Evolutionary conservation across 331 rosid genomes (phyloP).

Genomic region (Cydonia oblonga): DNA sequence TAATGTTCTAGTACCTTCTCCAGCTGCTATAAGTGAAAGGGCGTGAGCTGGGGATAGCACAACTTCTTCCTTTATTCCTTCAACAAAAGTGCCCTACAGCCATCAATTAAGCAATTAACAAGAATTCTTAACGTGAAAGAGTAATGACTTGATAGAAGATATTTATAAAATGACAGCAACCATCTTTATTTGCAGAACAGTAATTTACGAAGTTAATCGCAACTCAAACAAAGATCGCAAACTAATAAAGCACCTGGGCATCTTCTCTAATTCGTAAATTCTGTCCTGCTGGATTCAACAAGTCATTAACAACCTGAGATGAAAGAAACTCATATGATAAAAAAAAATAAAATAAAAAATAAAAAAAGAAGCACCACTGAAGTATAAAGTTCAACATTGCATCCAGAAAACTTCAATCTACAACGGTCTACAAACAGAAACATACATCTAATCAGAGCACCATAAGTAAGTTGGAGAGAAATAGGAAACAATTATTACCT

Average conservation of each 20-base stretch:
- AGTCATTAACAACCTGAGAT: constrained; percentile 90
- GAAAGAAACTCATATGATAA: constrained; percentile 24
- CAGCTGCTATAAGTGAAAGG: constrained; percentile 94
- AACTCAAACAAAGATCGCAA: constrained; percentile 13
- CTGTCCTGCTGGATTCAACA: constrained; percentile 95
- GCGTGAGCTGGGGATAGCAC: constrained; percentile 99
- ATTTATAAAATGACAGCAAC: neutral
- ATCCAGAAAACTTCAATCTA: neutral
- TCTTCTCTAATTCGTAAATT: constrained; percentile 97
- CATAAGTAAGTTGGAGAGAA: constrained; percentile 10
- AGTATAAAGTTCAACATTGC: constrained; percentile 13
- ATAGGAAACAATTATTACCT: constrained; percentile 40
- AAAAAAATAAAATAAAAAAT: too few relatives aligned
- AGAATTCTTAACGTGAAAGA: constrained; percentile 2
- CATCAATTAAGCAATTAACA: constrained; percentile 20
- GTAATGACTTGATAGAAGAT: constrained; percentile 3
- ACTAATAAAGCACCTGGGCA: constrained; percentile 56
- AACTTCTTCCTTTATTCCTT: constrained; percentile 98
- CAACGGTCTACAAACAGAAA: constrained; percentile 1
- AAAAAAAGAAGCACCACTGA: constrained; percentile 6
- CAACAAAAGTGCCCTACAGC: constrained; percentile 83
- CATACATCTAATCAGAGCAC: constrained; percentile 2
- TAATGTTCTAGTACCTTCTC: constrained; percentile 65
- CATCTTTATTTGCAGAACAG: neutral
- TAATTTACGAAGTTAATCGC: neutral